Evolutionary conservation across 345 rosid genomes (phyloP).

Genomic region (Rhizophora mangle): DNA sequence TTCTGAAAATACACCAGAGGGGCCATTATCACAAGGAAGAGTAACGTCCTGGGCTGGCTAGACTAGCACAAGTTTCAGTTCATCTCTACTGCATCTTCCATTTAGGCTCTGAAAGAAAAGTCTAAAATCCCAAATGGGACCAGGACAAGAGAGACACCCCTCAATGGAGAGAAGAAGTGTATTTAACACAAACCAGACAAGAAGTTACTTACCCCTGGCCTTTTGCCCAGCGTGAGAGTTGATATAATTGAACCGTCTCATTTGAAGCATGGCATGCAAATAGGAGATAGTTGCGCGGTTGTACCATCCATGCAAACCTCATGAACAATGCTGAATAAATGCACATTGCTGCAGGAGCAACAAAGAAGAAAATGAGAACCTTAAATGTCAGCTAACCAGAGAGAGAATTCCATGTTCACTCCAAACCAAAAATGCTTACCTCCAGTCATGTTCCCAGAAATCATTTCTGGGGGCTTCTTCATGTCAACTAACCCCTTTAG

Average conservation of each 20-base stretch:
- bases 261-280: conserved; percentile 94
- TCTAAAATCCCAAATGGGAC: background rate
- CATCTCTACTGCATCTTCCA: no score
- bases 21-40: background rate
- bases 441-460: conserved; percentile 84
- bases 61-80: background rate
- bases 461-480: conserved; percentile 93
- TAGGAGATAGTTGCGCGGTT: conserved; percentile 76
- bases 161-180: background rate
- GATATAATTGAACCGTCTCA: conserved; percentile 93
- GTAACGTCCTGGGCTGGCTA: background rate
- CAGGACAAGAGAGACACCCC: background rate
- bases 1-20: background rate
- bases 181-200: background rate
- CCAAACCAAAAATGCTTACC: conserved; percentile 31
- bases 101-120: background rate
- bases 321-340: conserved; percentile 70
- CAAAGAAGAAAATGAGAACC: background rate
- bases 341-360: conserved; percentile 59
- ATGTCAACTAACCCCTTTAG: conserved; percentile 81
- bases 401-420: background rate
- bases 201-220: conserved; percentile 27
- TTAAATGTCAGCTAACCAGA: background rate
- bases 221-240: conserved; percentile 80
- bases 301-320: conserved; percentile 96